Evolutionary conservation across 2,329 filamentous ascomycete species (phyloP), one percentile per base, ranked within the genome.

Genomic region (Sporothrix euskadiensis): DNA sequence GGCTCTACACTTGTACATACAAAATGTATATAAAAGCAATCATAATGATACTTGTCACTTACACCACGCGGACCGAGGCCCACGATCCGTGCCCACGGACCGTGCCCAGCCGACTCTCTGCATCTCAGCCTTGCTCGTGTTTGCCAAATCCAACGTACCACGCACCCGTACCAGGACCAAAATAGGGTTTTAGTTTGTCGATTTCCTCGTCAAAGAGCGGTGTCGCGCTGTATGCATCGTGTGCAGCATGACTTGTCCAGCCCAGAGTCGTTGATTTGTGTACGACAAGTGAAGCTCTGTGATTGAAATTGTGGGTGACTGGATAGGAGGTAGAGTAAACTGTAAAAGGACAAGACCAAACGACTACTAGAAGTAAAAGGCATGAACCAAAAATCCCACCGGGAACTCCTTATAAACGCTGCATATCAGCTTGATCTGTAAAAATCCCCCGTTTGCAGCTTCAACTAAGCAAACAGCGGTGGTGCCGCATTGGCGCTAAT

Each of bases 401-500:
- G 14, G 14, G 12, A 47, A 47, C 14, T 12, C 41, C 41, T 4
- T 47, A 12, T 12, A 12, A 47, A 14, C 7, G 10, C 41, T 47
- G 41, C 41, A 10, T 12, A 12, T 12, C 41, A 3, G 14, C 1
- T 47, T 47, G 8, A 3, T 14, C 3, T 47, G 41, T 12, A 47
- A 1, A 3, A 1, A 3, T 47, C 2, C 26, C 26, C 26, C 41
- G 41, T 47, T 14, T 19, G 41, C 41, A 12, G 9, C 12, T 44
- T 6, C 44, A 5, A 8, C 14, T 61, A 73, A 0, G 63, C 61
- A 70, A 76, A 74, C 8, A 70, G 52, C 6, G 75, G 75, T 8
- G 74, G 74, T 16, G 73, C 56, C 3, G 56, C 57, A n/a, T 76
- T 76, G 26, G 69, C 72, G 30, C 75, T 76, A n/a, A 76, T 69